Conservation (phyloP, 129 eudicot genomes). For the Escallonia rubra region DNA sequence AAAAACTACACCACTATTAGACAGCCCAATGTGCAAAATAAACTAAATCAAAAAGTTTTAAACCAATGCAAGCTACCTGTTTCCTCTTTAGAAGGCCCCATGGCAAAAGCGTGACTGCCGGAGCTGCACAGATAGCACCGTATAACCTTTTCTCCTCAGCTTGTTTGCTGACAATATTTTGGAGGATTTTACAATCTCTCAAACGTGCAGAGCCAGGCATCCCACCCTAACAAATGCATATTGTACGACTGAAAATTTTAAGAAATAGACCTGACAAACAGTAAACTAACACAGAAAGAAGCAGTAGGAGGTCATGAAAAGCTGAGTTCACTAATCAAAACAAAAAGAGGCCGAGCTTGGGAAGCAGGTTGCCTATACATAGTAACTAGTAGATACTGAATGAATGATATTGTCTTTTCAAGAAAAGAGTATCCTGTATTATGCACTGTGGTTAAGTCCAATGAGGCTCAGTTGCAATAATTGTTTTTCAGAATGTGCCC, state of each 20-base stretch:
- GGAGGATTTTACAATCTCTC: slow-evolving; percentile 71
- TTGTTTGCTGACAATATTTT: slow-evolving; percentile 67
- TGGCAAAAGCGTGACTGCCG: slow-evolving; percentile 92
- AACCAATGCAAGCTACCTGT: slow-evolving; percentile 35
- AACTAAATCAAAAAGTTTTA: slow-evolving; percentile 1
- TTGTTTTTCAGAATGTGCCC: background rate
- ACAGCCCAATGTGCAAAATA: slow-evolving; percentile 1
- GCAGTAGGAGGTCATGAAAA: too few relatives aligned
- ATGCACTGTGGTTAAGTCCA: background rate
- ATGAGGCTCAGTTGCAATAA: background rate
- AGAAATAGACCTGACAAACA: background rate
- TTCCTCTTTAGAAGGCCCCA: slow-evolving; percentile 92
- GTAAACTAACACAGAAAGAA: background rate
- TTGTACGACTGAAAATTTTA: background rate
- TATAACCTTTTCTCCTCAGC: slow-evolving; percentile 83
- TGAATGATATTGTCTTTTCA: too few relatives aligned
- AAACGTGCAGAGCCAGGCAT: slow-evolving; percentile 96
- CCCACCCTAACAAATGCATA: slow-evolving; percentile 57
- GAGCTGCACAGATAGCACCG: slow-evolving; percentile 98
- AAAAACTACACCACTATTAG: slow-evolving; percentile 14
- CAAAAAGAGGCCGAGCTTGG: too few relatives aligned
- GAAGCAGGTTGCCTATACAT: too few relatives aligned
- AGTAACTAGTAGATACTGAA: too few relatives aligned
- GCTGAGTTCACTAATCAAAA: too few relatives aligned
- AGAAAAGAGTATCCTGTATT: too few relatives aligned